Evolutionary conservation across 176 grass and related monocot species (phyloP).

Genomic region (Areca catechu): DNA sequence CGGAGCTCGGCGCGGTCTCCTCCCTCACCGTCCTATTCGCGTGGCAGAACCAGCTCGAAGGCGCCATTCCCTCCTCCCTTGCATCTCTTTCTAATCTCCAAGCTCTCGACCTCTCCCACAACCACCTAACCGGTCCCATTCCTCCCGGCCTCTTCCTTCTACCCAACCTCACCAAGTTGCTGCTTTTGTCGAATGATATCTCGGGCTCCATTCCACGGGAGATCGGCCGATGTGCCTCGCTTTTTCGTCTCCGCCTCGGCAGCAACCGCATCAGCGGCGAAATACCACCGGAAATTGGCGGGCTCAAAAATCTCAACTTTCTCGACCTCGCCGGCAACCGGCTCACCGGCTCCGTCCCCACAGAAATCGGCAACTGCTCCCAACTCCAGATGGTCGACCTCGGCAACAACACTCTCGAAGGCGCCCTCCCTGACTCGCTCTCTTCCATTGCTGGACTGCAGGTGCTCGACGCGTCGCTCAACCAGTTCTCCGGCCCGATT

Average conservation of each 20-base stretch:
- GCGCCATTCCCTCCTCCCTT: conserved; percentile 52
- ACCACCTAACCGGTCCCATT: conserved; percentile 61
- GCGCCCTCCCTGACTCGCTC: conserved; percentile 42
- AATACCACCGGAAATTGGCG: conserved; percentile 40
- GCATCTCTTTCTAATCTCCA: conserved; percentile 42
- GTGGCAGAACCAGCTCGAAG: conserved; percentile 89
- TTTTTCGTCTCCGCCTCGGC: conserved; percentile 60
- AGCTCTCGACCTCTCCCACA: conserved; percentile 83
- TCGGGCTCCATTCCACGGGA: conserved; percentile 59
- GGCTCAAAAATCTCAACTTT: conserved; percentile 72
- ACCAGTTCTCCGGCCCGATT: conserved; percentile 42
- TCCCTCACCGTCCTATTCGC: conserved; percentile 59
- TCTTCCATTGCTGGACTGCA: conserved; percentile 42
- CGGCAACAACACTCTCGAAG: conserved; percentile 67
- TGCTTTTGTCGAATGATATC: conserved; percentile 76
- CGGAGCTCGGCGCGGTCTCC: conserved; percentile 45
- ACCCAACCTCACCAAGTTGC: conserved; percentile 83
- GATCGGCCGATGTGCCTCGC: conserved; percentile 42
- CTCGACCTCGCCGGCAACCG: conserved; percentile 81
- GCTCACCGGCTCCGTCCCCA: conserved; percentile 40
- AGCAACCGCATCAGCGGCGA: conserved; percentile 51
- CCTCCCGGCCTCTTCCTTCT: conserved; percentile 70
- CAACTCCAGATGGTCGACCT: conserved; percentile 89
- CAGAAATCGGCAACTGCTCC: conserved; percentile 53
- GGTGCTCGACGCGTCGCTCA: conserved; percentile 62